Evolutionary conservation across 164 flowering plant species (phyloP).

Genomic region (Kingdonia uniflora): DNA sequence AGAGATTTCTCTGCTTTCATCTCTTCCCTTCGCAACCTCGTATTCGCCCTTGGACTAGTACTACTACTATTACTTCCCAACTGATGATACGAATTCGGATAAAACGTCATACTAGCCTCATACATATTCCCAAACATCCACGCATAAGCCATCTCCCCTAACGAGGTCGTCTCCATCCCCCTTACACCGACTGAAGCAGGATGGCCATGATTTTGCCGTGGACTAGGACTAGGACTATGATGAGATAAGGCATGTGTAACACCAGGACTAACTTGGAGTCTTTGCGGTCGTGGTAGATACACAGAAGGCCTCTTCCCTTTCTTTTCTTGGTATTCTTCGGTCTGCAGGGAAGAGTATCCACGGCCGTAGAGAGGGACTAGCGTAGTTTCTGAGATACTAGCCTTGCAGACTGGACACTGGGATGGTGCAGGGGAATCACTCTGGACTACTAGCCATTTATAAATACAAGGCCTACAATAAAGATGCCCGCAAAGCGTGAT

Average conservation of each 20-base stretch:
- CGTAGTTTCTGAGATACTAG: constrained; percentile 30
- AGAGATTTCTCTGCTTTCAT: constrained; percentile 32
- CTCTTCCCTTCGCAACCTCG: constrained; percentile 33
- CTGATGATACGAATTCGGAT: constrained; percentile 20
- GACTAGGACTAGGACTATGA: not conserved
- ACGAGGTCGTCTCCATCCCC: constrained; percentile 4
- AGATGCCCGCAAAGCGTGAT: constrained; percentile 86
- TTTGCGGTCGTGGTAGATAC: constrained; percentile 25
- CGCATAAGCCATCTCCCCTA: constrained; percentile 45
- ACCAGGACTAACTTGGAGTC: constrained; percentile 31
- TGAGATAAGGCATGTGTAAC: too few relatives aligned
- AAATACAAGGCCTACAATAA: constrained; percentile 88
- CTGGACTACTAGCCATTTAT: constrained; percentile 58
- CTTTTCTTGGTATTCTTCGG: constrained; percentile 23
- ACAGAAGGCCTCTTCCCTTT: constrained; percentile 13
- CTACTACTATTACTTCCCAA: constrained; percentile 5
- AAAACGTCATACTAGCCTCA: constrained; percentile 16
- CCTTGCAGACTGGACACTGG: constrained; percentile 71
- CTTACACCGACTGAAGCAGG: not conserved
- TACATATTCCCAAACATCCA: constrained; percentile 37
- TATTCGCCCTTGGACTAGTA: constrained; percentile 4
- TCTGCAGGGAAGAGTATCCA: too few relatives aligned
- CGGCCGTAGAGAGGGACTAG: constrained; percentile 77
- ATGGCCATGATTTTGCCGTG: constrained; percentile 14
- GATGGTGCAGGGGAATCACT: constrained; percentile 27